Evolutionary conservation across 176 grass and related monocot species (phyloP).

Genomic region (Ensete glaucum): DNA sequence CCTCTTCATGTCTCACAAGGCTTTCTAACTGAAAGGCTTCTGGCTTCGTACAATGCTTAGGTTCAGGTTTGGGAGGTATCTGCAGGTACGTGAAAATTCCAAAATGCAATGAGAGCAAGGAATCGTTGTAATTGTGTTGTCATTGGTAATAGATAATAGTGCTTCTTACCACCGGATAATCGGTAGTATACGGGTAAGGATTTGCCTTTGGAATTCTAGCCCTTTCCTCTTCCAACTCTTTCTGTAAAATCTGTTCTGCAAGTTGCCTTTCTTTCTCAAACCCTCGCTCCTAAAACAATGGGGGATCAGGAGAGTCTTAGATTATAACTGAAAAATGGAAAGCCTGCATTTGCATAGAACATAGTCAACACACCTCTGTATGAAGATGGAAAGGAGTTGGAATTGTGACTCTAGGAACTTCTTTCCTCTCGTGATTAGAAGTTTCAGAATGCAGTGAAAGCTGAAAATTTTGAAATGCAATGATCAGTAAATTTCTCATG

Average conservation of each 20-base stretch:
- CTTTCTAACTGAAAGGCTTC: slow-evolving; percentile 88
- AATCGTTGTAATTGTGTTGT: background rate
- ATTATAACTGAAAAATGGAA: background rate
- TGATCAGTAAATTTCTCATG: background rate
- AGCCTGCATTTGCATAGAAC: background rate
- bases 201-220: slow-evolving; percentile 64
- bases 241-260: slow-evolving; percentile 43
- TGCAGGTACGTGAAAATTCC: slow-evolving; percentile 21
- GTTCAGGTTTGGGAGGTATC: slow-evolving; percentile 73
- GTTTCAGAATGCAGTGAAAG: slow-evolving; percentile 65
- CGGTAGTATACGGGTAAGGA: slow-evolving; percentile 89
- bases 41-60: slow-evolving; percentile 81
- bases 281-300: slow-evolving; percentile 61
- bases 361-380: slow-evolving; percentile 45
- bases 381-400: slow-evolving; percentile 91
- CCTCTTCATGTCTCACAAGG: slow-evolving; percentile 70
- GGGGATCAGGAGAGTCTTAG: background rate
- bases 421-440: slow-evolving; percentile 39
- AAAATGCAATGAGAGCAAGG: slow-evolving; percentile 4
- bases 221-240: slow-evolving; percentile 68
- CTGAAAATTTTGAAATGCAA: slow-evolving; percentile 28
- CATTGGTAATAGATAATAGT: no score
- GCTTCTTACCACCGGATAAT: slow-evolving; percentile 68
- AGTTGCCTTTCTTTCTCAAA: slow-evolving; percentile 60
- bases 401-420: slow-evolving; percentile 43